phyloP scores from a whole-genome alignment of 768 basidiomycete genomes.

The Lentinula sp. region DNA sequence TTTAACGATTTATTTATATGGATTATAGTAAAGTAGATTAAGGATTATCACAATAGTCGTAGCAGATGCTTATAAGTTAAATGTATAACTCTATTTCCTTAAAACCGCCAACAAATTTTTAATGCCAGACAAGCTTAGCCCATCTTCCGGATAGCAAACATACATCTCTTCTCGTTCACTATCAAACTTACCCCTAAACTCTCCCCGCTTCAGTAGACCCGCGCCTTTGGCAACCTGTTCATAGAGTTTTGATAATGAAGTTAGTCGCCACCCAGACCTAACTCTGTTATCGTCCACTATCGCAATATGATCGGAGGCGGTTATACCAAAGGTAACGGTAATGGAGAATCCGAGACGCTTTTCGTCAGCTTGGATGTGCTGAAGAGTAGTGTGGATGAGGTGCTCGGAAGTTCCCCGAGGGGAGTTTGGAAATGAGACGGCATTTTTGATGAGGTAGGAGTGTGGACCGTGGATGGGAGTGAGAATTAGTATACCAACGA shows the following conservation, averaged over 20 bases:
- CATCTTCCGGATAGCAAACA: slow-evolving; percentile 2
- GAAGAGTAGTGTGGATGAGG: slow-evolving; percentile 42
- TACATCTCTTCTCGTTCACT: slow-evolving; percentile 5
- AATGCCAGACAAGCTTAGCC: background rate
- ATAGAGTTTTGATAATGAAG: slow-evolving; percentile 37
- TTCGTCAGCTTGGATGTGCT: slow-evolving; percentile 30
- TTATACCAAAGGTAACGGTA: slow-evolving; percentile 42
- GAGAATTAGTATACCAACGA: slow-evolving; percentile 45
- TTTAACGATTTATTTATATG: too few species aligned
- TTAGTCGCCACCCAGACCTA: slow-evolving; percentile 37
- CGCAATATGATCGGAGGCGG: slow-evolving; percentile 25
- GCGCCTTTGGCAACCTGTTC: slow-evolving; percentile 30
- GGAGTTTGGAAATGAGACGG: slow-evolving; percentile 44
- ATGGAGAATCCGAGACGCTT: slow-evolving; percentile 17
- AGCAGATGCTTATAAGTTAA: background rate
- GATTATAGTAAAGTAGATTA: too few species aligned
- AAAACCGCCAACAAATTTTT: slow-evolving; percentile 6
- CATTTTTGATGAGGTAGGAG: slow-evolving; percentile 52
- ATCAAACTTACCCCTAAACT: slow-evolving; percentile 32
- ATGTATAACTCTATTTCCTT: background rate
- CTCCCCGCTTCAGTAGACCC: slow-evolving; percentile 32
- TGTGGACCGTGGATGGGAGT: slow-evolving; percentile 31
- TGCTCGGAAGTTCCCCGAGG: slow-evolving; percentile 49
- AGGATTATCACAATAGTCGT: too few species aligned
- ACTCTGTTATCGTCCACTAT: background rate